A percentile compares a stretch with the other conserved stretches of the same genome.
Evolutionary conservation across 768 basidiomycete species (phyloP).

Genomic region (Rubroboletus satanas): DNA sequence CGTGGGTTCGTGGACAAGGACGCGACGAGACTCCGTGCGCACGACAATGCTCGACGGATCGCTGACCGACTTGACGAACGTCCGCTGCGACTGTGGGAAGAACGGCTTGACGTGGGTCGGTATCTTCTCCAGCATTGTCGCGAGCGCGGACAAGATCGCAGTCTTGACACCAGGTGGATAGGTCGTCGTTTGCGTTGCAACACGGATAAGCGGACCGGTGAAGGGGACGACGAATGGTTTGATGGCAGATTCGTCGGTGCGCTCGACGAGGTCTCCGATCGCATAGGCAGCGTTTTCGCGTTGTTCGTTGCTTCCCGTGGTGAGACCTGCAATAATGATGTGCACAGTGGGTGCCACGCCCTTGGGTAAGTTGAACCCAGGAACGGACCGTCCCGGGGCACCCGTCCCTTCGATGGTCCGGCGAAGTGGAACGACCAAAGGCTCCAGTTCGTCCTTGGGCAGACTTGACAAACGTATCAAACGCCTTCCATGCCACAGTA

Average conservation of each 20-base stretch:
- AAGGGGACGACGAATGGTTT: constrained; percentile 95
- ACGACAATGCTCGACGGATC: constrained; percentile 78
- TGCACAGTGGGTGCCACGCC: constrained; percentile 82
- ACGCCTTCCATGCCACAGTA: constrained; percentile 74
- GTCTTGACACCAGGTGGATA: constrained; percentile 93
- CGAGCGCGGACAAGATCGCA: constrained; percentile 83
- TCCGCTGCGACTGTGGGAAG: constrained; percentile 96
- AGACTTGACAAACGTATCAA: constrained; percentile 91
- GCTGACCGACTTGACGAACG: constrained; percentile 89
- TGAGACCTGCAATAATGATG: constrained; percentile 87
- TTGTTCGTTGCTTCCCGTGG: constrained; percentile 91
- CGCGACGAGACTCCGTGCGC: constrained; percentile 57
- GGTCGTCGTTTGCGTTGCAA: constrained; percentile 83
- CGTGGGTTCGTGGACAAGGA: constrained; percentile 62
- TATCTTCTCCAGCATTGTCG: constrained; percentile 79
- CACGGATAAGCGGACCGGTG: constrained; percentile 93
- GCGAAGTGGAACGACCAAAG: constrained; percentile 84
- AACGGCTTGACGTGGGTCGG: constrained; percentile 93
- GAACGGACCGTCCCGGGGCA: constrained; percentile 68
- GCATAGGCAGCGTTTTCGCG: constrained; percentile 94
- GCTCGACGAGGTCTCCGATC: constrained; percentile 92
- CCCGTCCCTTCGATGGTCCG: constrained; percentile 85
- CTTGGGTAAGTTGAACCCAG: constrained; percentile 83
- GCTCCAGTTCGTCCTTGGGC: constrained; percentile 90
- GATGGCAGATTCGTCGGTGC: constrained; percentile 79